Percentiles rank a stretch among this genome's conserved stretches.
These are phyloP conservation scores for Haplosporangium sp. DNA, from an alignment of 371 early-diverging fungal species.

Conservation along the genomic window DNA sequence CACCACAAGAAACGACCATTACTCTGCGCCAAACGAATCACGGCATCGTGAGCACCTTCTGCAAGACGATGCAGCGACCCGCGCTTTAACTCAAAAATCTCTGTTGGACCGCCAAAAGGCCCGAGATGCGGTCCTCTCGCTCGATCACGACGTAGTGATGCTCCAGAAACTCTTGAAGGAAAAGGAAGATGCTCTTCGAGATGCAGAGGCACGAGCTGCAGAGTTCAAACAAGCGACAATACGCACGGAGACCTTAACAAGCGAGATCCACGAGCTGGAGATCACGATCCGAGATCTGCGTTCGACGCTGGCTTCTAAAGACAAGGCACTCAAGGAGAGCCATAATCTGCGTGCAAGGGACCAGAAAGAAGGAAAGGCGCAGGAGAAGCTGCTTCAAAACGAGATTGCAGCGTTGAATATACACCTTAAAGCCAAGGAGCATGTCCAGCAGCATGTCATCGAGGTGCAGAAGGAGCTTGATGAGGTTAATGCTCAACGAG, in stretches of 20 bases:
- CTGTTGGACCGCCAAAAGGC: constrained; percentile 24
- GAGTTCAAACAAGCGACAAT: constrained; percentile 15
- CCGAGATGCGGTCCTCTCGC: constrained; percentile 17
- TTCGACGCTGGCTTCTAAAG: constrained; percentile 3
- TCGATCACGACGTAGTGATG: constrained; percentile 28
- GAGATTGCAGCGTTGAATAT: constrained; percentile 14
- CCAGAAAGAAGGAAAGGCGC: background rate
- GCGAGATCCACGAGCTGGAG: constrained; percentile 32
- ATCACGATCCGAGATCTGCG: constrained; percentile 26
- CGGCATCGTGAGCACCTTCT: background rate
- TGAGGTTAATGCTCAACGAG: constrained; percentile 15
- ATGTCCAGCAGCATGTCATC: constrained; percentile 4
- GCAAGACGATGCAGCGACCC: constrained; percentile 11
- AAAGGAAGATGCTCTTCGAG: constrained; percentile 30
- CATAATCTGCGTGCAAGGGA: background rate
- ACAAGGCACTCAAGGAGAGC: constrained; percentile 10
- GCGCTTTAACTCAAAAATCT: constrained; percentile 16
- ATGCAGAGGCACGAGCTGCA: constrained; percentile 14
- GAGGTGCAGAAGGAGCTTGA: constrained; percentile 19
- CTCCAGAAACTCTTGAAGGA: constrained; percentile 30
- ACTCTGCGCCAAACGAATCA: background rate
- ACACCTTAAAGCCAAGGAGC: constrained; percentile 21
- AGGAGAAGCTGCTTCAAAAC: constrained; percentile 7
- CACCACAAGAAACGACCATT: background rate
- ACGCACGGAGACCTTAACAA: constrained; percentile 21